Conservation (phyloP, 1,284 basidiomycete species). For the Phylloboletellus chloephorus region DNA sequence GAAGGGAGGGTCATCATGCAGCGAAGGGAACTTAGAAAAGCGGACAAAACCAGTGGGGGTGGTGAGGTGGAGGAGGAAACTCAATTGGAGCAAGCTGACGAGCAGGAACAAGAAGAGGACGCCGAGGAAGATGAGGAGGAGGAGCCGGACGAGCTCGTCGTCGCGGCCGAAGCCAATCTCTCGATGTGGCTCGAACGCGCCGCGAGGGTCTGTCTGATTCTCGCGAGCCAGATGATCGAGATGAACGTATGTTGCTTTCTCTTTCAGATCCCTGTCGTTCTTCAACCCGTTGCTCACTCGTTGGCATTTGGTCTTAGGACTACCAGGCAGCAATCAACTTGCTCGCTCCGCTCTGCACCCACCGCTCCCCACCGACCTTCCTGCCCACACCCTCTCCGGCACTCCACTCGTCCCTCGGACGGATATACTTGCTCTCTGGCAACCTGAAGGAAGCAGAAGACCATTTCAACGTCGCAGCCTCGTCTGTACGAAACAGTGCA, state of each 20-base stretch:
- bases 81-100: neutral
- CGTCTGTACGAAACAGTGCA: conserved; percentile 2
- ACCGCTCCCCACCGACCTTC: conserved; percentile 23
- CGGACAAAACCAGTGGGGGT: neutral
- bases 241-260: conserved; percentile 48
- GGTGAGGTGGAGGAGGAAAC: neutral
- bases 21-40: conserved; percentile 34
- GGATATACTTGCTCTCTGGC: conserved; percentile 71
- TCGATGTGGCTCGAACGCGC: conserved; percentile 78
- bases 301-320: conserved; percentile 44
- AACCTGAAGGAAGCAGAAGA: conserved; percentile 50
- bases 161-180: conserved; percentile 37
- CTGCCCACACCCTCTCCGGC: conserved; percentile 38
- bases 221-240: conserved; percentile 70
- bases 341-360: conserved; percentile 55
- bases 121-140: conserved; percentile 3
- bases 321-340: conserved; percentile 58
- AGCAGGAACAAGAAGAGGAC: neutral
- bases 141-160: conserved; percentile 17
- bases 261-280: neutral
- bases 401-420: conserved; percentile 59
- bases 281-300: conserved; percentile 2
- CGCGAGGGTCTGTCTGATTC: conserved; percentile 60
- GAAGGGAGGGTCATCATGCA: conserved; percentile 29
- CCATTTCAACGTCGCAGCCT: conserved; percentile 49